Evolutionary conservation across 176 grass and related monocot genomes (phyloP), one percentile per base, ranked within the genome.

Genomic region (Musa itinerans): DNA sequence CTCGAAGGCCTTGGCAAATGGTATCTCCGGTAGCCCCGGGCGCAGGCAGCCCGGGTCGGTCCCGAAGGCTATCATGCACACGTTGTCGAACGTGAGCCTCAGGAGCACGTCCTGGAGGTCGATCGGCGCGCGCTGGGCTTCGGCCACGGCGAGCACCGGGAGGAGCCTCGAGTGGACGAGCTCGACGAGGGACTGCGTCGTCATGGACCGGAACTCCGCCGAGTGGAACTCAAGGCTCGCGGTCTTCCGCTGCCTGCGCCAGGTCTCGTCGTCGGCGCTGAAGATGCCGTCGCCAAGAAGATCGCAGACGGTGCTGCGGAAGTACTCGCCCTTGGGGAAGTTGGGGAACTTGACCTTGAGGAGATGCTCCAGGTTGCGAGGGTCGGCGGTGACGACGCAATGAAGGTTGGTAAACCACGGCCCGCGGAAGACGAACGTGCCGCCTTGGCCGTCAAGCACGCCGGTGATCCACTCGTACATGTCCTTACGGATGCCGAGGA

Each of bases 191-290:
- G 88, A 89, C 19, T 53, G 77, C 2, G 87, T 90, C 0, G 94
- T 90, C 71, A 93, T 76, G 48, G 86, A 83, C 34, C 94, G 88
- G 85, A 97, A 97, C 76, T 89, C 88, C 11, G 90, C 80, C 1
- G 94, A 97, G 87, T 97, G 94, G 83, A 97, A 97, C 86, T 97
- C 94, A 13, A 97, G 84, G 83, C 94, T 97, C 2, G 90, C 94
- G 1, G 88, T 86, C 83, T 91, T 93, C 3, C 94, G 86, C 80
- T 97, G 94, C 8, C 63, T 29, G 49, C 90, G 70, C 94, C 94
- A 97, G n/a, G 72, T 74, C 71, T 89, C 94, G 77, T 93, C 94
- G 68, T 97, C 94, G 58, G 94, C 90, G n/a, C 82, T 83, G 75
- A 97, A 97, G 81, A 97, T 97, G 52, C 94, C 94, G 67, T 97